Conservation (phyloP, 768 basidiomycete species). For the Leucocoprinus leucothites region DNA sequence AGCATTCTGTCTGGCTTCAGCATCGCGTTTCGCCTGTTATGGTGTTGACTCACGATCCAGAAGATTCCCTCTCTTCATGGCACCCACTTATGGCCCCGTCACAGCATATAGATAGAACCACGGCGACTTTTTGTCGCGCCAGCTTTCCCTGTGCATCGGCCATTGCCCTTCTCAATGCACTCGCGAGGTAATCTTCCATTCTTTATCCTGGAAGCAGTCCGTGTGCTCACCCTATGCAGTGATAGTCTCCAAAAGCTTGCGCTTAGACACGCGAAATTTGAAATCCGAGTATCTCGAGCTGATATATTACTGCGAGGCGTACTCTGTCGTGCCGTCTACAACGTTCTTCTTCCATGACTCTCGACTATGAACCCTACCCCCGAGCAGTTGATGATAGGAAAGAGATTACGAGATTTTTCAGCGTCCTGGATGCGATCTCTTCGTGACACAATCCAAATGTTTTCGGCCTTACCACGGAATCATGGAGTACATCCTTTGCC, state of each 20-base stretch:
- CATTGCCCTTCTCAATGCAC: not conserved
- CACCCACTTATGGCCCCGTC: not conserved
- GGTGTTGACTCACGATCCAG: not conserved
- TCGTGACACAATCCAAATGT: slow-evolving; percentile 4
- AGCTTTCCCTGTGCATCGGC: not conserved
- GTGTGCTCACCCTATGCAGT: not conserved
- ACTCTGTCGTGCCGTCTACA: not conserved
- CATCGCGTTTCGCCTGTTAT: not conserved
- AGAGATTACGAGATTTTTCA: slow-evolving; percentile 4
- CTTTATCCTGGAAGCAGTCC: no score
- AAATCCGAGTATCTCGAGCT: not conserved
- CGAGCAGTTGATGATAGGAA: slow-evolving; percentile 11
- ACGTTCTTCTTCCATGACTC: slow-evolving; percentile 1
- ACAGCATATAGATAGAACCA: not conserved
- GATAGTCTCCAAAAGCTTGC: not conserved
- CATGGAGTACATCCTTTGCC: not conserved
- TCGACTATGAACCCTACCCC: slow-evolving; percentile 7
- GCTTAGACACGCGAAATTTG: not conserved
- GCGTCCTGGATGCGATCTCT: slow-evolving; percentile 5
- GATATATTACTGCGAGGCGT: not conserved
- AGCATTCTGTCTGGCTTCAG: not conserved
- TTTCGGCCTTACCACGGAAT: not conserved
- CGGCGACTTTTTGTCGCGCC: not conserved
- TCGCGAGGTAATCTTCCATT: slow-evolving; percentile 2
- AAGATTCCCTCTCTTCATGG: not conserved